Conservation (phyloP, 2,329 filamentous ascomycete species). For the Sodiomyces alkalinus region DNA sequence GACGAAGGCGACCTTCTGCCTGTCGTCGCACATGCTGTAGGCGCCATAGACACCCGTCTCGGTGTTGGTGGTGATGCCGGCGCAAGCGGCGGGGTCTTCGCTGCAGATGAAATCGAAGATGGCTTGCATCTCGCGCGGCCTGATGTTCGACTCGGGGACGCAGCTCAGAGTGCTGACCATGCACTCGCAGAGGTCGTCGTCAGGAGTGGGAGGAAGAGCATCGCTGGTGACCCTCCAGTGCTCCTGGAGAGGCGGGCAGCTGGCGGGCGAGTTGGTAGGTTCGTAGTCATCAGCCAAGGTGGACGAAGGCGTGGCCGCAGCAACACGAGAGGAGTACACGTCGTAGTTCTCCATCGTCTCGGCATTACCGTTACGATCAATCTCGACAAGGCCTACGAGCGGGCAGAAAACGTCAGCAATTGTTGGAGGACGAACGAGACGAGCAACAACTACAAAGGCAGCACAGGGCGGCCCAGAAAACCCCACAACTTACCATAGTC, state of each 20-base stretch:
- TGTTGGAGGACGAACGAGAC: background rate
- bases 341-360: slow-evolving; percentile 61
- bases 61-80: slow-evolving; percentile 52
- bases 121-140: slow-evolving; percentile 41
- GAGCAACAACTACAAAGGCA: background rate
- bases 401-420: slow-evolving; percentile 25
- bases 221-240: slow-evolving; percentile 54
- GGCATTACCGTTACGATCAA: slow-evolving; percentile 39
- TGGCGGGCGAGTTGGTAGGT: slow-evolving; percentile 52
- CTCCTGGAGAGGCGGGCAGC: slow-evolving; percentile 52
- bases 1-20: slow-evolving; percentile 58
- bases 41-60: slow-evolving; percentile 57
- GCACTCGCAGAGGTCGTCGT: slow-evolving; percentile 68
- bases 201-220: slow-evolving; percentile 67
- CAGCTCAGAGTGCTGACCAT: slow-evolving; percentile 66
- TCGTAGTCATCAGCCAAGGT: slow-evolving; percentile 54
- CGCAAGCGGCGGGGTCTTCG: slow-evolving; percentile 37
- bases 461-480: slow-evolving; percentile 14
- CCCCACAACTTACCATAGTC: too few species aligned
- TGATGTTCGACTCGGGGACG: slow-evolving; percentile 42
- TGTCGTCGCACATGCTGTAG: slow-evolving; percentile 60
- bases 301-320: slow-evolving; percentile 48
- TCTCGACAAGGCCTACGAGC: slow-evolving; percentile 53
- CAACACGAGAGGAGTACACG: slow-evolving; percentile 54
- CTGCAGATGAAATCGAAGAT: slow-evolving; percentile 68